Conservation (phyloP, 2,329 filamentous ascomycete species). For the Calycina herbarum region DNA sequence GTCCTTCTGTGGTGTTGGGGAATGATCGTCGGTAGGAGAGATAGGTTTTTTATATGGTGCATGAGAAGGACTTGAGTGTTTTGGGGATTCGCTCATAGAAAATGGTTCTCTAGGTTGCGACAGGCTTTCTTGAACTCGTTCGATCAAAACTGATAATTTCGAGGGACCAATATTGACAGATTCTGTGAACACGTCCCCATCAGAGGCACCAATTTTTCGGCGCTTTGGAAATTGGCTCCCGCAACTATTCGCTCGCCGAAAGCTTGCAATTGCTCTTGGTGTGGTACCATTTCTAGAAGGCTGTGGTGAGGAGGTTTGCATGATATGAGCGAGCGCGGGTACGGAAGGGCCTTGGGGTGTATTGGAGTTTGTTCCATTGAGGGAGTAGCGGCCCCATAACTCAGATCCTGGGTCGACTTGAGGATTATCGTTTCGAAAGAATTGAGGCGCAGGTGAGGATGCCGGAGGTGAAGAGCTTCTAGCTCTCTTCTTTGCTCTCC, state of each 20-base stretch:
- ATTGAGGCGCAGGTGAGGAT: conserved; percentile 55
- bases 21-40: not conserved
- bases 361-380: conserved; percentile 41
- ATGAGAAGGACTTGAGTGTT: not conserved
- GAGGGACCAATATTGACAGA: conserved; percentile 49
- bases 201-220: conserved; percentile 49
- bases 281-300: conserved; percentile 47
- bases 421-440: conserved; percentile 42
- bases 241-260: conserved; percentile 68
- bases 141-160: conserved; percentile 61
- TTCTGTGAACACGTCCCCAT: conserved; percentile 38
- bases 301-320: conserved; percentile 70
- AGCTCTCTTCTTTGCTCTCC: conserved; percentile 59
- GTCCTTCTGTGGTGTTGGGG: not conserved
- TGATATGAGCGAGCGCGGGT: conserved; percentile 63
- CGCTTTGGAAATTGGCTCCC: conserved; percentile 72
- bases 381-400: conserved; percentile 74
- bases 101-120: conserved; percentile 37
- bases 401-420: conserved; percentile 72
- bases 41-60: not conserved
- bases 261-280: conserved; percentile 46
- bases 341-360: conserved; percentile 38
- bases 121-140: conserved; percentile 59
- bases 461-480: conserved; percentile 72
- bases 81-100: conserved; percentile 6